These are phyloP conservation scores for Lonicera japonica DNA, from an alignment of 129 eudicot species.

Conservation along the genomic window DNA sequence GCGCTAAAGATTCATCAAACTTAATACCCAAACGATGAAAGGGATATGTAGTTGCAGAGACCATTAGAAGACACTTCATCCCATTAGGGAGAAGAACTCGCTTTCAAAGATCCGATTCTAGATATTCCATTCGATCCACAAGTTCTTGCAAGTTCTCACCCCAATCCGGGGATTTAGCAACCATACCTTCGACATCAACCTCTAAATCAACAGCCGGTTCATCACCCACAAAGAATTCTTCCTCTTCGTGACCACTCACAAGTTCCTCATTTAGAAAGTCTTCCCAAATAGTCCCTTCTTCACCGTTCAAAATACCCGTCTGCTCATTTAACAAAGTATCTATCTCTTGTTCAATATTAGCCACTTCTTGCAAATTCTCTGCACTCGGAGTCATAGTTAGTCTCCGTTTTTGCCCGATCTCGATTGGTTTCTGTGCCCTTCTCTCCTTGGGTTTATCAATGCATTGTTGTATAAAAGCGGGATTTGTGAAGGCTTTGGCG, in stretches of 20 bases:
- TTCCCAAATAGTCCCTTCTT: conserved; percentile 45
- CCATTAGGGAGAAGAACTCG: too few species aligned
- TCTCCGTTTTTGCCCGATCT: conserved; percentile 66
- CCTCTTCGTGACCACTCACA: conserved; percentile 17
- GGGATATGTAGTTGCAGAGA: conserved; percentile 30
- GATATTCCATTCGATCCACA: conserved; percentile 64
- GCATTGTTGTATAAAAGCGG: conserved; percentile 47
- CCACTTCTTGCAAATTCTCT: conserved; percentile 35
- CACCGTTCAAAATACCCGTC: conserved; percentile 19
- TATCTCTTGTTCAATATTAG: conserved; percentile 18
- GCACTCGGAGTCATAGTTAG: conserved; percentile 49
- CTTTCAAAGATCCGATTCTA: conserved; percentile 31
- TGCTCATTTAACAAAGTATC: conserved; percentile 35
- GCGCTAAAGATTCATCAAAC: too few species aligned
- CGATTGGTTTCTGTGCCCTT: too few species aligned
- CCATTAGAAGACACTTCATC: conserved; percentile 4
- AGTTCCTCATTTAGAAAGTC: conserved; percentile 48
- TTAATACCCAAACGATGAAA: conserved; percentile 8
- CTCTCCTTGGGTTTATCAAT: conserved; percentile 34
- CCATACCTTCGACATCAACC: conserved; percentile 44
- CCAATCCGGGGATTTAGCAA: conserved; percentile 50
- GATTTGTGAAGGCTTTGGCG: conserved; percentile 54
- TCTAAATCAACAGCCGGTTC: conserved; percentile 3
- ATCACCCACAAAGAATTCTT: conserved; percentile 25
- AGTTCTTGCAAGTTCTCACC: conserved; percentile 63